Evolutionary conservation across 176 grass and related monocot genomes (phyloP).

Genomic region (Avena eriantha): DNA sequence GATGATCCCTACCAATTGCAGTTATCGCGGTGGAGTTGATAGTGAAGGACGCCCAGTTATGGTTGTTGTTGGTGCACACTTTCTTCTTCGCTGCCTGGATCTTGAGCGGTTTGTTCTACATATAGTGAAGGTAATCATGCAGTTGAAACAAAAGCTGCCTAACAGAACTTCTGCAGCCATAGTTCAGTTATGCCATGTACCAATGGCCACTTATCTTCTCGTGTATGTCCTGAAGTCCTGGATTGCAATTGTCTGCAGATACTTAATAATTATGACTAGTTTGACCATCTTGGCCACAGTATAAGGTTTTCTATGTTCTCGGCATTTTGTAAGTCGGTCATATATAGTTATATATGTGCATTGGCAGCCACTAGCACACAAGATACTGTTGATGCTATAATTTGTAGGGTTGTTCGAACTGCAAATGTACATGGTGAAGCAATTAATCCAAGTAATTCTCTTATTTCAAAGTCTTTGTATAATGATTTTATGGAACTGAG

Average conservation of each 20-base stretch:
- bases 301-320: not conserved
- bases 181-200: not conserved
- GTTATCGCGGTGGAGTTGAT: slow-evolving; percentile 85
- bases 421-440: not conserved
- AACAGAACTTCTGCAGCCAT: slow-evolving; percentile 1
- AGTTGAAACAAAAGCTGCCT: not conserved
- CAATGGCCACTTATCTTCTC: slow-evolving; percentile 26
- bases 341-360: slow-evolving; percentile 7
- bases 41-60: slow-evolving; percentile 89
- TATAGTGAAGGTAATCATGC: slow-evolving; percentile 81
- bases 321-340: slow-evolving; percentile 14
- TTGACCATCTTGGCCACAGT: slow-evolving; percentile 19
- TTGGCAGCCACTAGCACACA: not conserved
- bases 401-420: slow-evolving; percentile 4
- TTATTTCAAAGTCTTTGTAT: not conserved
- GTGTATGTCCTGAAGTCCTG: not conserved
- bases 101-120: slow-evolving; percentile 92
- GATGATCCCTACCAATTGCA: slow-evolving; percentile 45
- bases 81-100: slow-evolving; percentile 96
- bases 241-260: slow-evolving; percentile 15
- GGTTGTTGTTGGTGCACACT: slow-evolving; percentile 95
- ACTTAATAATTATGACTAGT: not conserved
- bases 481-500: slow-evolving; percentile 18
- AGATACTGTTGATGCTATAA: slow-evolving; percentile 24
- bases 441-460: slow-evolving; percentile 18